Base-by-base conservation (phyloP, 2,329 filamentous ascomycete genomes). In the Parastagonospora avenae region DNA sequence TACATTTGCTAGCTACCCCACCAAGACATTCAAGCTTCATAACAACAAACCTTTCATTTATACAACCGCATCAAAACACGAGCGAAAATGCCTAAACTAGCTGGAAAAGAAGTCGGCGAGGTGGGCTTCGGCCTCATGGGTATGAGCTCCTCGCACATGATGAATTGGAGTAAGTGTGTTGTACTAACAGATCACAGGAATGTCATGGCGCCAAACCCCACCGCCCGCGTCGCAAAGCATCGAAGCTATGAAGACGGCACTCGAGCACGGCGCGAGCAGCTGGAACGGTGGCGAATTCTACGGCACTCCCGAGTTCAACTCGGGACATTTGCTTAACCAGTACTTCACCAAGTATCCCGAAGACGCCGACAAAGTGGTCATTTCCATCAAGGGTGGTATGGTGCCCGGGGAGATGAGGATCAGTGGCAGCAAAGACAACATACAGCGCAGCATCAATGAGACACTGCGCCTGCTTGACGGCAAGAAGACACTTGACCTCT, bases 251-350 rank as follows among this genome's bases (percentile, higher is more conserved):
- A 75, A 73, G 43, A 67, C 72, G 1, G 75, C 77, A 27, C 60
- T 79, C 12, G 59, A 68, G 2, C 49, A 60, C 11, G 78, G 78
- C 28, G 69, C 76, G n/a, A 77, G 76, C 59, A 74, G 76, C 55
- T 81, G 78, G 78, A 81, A 81, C 54, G 79, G 76, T 35, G 79
- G 79, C 50, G 77, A 79, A 54, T 51, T 81, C 47, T 81, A 81
- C 60, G 79, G 79, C 10, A 66, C 73, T 0, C 71, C 76, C 1
- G 71, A 78, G 30, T 68, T 67, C 54, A 82, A 80, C 61, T 77
- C 73, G 9, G 70, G 82, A 1, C 75, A 79, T 29, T 67, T 82
- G 6, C 71, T 83, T 19, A 74, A 76, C 16, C 76, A 75, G 42
- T 82, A 82, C 63, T 83, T 82, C 58, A 73, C 72, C 24, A 75